A percentile compares a stretch with the other conserved stretches of the same genome.
These are phyloP conservation scores for Fusarium algeriense DNA, from an alignment of 2,329 filamentous ascomycete genomes.

Conservation along the genomic window DNA sequence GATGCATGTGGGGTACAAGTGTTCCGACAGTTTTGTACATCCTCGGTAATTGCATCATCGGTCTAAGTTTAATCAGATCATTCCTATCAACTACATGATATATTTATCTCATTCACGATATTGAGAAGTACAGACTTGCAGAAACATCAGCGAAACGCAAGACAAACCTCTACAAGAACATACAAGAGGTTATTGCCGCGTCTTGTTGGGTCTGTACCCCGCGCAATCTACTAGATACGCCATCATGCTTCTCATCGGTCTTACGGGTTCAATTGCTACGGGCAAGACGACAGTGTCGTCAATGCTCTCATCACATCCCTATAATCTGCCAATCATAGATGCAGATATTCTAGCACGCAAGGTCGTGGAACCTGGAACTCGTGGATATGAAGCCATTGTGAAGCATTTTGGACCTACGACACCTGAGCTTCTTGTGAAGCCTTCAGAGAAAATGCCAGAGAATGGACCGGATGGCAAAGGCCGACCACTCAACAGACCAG, in stretches of 20 bases:
- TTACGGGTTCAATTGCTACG: conserved; percentile 97
- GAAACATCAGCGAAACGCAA: neutral
- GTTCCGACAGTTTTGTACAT: conserved; percentile 6
- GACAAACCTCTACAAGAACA: neutral
- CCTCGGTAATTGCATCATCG: conserved; percentile 45
- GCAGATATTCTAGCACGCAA: conserved; percentile 92
- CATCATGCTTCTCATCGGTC: conserved; percentile 89
- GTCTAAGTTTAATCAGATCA: conserved; percentile 32
- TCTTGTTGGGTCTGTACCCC: neutral
- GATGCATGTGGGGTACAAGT: conserved; percentile 6
- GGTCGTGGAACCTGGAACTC: conserved; percentile 92
- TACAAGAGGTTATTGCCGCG: neutral
- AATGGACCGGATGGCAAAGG: conserved; percentile 71
- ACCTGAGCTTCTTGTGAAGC: conserved; percentile 82
- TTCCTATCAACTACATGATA: conserved; percentile 8
- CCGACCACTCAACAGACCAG: conserved; percentile 84
- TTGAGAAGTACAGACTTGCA: neutral
- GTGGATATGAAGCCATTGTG: conserved; percentile 86
- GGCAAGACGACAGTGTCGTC: conserved; percentile 96
- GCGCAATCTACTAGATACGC: neutral
- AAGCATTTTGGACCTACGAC: conserved; percentile 84
- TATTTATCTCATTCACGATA: neutral
- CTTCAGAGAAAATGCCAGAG: conserved; percentile 63
- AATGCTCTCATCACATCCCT: conserved; percentile 82
- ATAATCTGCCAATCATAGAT: conserved; percentile 91